Conservation (phyloP, 257 asterid species). For the Solanum sparsipilum region DNA sequence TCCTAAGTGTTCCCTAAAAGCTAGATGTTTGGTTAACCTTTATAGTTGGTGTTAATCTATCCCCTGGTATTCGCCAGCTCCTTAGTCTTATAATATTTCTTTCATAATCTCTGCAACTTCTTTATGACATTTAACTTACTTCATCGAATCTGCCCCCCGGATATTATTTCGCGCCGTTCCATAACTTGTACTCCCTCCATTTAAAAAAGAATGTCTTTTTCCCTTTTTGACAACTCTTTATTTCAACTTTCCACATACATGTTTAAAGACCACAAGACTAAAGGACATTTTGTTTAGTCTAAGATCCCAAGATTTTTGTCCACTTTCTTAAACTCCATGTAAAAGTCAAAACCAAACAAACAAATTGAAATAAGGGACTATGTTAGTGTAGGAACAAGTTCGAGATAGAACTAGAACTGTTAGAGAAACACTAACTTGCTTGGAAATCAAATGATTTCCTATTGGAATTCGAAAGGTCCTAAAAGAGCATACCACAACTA, state of each 20-base stretch:
- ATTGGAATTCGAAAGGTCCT: not conserved
- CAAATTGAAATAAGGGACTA: not conserved
- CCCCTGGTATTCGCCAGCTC: not conserved
- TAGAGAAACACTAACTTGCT: not conserved
- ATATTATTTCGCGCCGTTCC: too few relatives aligned
- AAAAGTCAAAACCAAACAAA: not conserved
- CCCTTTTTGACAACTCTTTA: not conserved
- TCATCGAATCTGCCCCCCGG: not conserved
- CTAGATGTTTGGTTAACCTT: not conserved
- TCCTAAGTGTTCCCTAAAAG: not conserved
- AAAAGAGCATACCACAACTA: not conserved
- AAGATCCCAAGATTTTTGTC: not conserved
- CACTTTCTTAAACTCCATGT: not conserved
- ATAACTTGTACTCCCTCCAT: not conserved
- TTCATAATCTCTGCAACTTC: not conserved
- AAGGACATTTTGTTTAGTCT: too few relatives aligned
- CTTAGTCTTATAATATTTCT: not conserved
- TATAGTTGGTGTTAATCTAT: not conserved
- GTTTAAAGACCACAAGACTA: not conserved
- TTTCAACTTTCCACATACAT: not conserved
- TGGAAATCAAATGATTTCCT: not conserved
- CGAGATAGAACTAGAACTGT: not conserved
- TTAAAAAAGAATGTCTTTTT: too few relatives aligned
- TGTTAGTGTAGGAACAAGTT: not conserved
- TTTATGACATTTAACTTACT: not conserved